Base-by-base conservation (phyloP, 2,329 filamentous ascomycete species). In the Stagonosporopsis chrysanthemi region DNA sequence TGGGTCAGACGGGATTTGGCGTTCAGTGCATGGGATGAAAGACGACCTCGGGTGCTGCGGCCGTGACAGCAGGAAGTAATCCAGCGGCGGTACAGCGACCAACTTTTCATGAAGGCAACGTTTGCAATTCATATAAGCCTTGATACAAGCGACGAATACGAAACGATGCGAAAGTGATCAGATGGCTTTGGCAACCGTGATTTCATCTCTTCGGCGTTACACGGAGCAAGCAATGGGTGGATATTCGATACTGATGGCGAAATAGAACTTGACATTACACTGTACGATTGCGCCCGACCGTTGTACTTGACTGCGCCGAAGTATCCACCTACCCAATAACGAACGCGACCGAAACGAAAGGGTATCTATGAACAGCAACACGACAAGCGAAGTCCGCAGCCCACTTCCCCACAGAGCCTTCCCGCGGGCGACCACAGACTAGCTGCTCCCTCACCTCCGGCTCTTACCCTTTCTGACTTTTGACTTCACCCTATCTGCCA, bases 81-180 rank as follows among this genome's bases (percentile, higher is more conserved):
- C 64, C 66, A 61, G 68, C 69, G 72, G 67, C 65, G 70, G 70
- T 68, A 68, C 63, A 65, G 67, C 68, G 68, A 69, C 69, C 65
- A 68, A 68, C 55, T 73, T 67, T 75, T 75, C 72, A 73, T 70
- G 69, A 73, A 75, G 69, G 74, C 67, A 68, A 69, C 70, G 69
- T 72, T 70, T 75, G 71, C 73, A 73, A 75, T 75, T 75, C 71
- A 69, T 72, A 72, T 72, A 73, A 71, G 71, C 68, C 68, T 71
- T 77, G 71, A 76, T 75, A 71, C 71, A 71, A 73, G 71, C 74
- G 71, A 73, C 73, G 69, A 77, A 77, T 76, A 69, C 70, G 67
- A 77, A 71, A 73, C 72, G 70, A 70, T 76, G 71, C 73, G 67
- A 74, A 73, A 73, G 68, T 75, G 74, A 74, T 68, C 47, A 62